Evolutionary conservation across 2,329 filamentous ascomycete species (phyloP).

Genomic region (Stachybotrys chartarum): DNA sequence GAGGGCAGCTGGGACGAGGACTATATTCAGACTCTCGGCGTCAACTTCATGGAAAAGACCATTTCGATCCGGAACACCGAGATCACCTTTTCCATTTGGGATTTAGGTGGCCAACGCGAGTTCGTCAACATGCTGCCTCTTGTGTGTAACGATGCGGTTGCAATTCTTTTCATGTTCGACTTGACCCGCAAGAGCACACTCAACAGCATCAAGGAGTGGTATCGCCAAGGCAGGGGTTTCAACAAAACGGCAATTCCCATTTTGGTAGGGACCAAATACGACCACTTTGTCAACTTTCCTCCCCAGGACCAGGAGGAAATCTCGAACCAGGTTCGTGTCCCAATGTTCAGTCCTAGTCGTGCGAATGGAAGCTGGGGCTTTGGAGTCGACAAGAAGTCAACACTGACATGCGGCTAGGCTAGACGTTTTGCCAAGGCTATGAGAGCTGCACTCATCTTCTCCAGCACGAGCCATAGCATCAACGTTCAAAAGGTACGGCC

Average conservation of each 20-base stretch:
- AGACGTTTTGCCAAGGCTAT: constrained; percentile 96
- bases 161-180: constrained; percentile 99
- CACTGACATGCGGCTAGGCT: constrained; percentile 48
- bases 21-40: constrained; percentile 96
- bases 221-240: constrained; percentile 92
- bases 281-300: constrained; percentile 98
- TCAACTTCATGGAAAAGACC: constrained; percentile 99
- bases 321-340: constrained; percentile 68
- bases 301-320: constrained; percentile 98
- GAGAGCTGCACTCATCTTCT: constrained; percentile 96
- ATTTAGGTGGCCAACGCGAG: constrained; percentile 93
- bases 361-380: neutral
- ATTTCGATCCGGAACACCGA: constrained; percentile 99
- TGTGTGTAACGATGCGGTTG: constrained; percentile 98
- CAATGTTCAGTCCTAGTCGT: no score
- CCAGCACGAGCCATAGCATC: constrained; percentile 98
- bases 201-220: constrained; percentile 99
- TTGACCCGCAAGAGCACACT: constrained; percentile 95
- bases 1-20: constrained; percentile 99
- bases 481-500: constrained; percentile 85
- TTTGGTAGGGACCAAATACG: constrained; percentile 94
- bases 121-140: constrained; percentile 99
- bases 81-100: constrained; percentile 99
- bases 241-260: constrained; percentile 99
- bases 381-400: neutral